A percentile compares a stretch with the other conserved stretches of the same genome.
Conservation (phyloP, 495 filamentous ascomycete species). For the Talaromyces nanjingensis region DNA sequence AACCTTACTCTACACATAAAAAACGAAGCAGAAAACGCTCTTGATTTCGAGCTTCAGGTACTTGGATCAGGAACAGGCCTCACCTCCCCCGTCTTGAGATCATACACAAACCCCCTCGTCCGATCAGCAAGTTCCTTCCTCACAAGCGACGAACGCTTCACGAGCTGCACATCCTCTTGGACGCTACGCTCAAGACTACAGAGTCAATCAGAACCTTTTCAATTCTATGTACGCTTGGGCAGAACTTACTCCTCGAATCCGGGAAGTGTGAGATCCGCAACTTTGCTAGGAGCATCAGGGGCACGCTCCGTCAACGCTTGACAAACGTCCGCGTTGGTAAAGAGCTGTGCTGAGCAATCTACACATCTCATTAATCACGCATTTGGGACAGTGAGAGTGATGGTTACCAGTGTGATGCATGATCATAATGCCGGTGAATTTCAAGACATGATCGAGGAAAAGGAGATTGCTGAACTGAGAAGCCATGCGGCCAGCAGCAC, state of each 20-base stretch:
- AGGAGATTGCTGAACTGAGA: neutral
- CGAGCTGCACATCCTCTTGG: neutral
- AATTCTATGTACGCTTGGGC: too few relatives aligned
- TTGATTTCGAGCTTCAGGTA: neutral
- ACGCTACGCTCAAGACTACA: neutral
- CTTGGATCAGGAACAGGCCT: neutral
- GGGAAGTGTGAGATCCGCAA: neutral
- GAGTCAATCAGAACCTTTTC: neutral
- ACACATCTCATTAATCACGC: neutral
- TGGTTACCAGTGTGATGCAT: neutral
- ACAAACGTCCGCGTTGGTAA: neutral
- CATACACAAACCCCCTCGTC: neutral
- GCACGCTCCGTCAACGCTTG: neutral
- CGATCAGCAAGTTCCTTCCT: neutral
- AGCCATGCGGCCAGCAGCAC: neutral
- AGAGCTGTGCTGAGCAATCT: neutral
- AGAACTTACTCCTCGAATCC: neutral
- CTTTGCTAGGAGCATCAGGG: neutral
- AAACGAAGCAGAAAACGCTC: too few relatives aligned
- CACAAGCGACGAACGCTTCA: neutral
- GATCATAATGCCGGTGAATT: neutral
- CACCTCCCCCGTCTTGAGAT: neutral
- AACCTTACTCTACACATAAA: too few relatives aligned
- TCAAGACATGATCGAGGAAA: neutral
- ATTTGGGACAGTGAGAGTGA: neutral